Evolutionary conservation across 345 rosid species (phyloP).

Genomic region (Murraya paniculata): DNA sequence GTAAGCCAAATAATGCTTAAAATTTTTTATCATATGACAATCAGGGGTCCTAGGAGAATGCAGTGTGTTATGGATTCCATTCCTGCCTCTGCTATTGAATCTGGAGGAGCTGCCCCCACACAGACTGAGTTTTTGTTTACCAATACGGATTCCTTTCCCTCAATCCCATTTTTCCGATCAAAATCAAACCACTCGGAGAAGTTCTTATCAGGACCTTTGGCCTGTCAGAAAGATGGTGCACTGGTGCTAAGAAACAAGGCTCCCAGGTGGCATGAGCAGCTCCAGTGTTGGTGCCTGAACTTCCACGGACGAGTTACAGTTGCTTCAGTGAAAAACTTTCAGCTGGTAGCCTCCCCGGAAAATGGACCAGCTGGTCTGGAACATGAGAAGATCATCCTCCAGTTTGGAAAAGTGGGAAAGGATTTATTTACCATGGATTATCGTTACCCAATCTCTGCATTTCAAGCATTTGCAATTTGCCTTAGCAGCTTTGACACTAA

Average conservation of each 20-base stretch:
- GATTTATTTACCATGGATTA: slow-evolving; percentile 83
- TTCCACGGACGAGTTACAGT: slow-evolving; percentile 77
- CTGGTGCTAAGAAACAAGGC: slow-evolving; percentile 62
- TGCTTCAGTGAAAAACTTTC: slow-evolving; percentile 80
- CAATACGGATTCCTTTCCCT: slow-evolving; percentile 27
- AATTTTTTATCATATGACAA: neutral
- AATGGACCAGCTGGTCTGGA: slow-evolving; percentile 39
- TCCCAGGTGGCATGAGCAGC: slow-evolving; percentile 86
- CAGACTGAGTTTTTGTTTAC: slow-evolving; percentile 33
- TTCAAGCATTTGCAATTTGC: slow-evolving; percentile 80
- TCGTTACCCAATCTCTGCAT: slow-evolving; percentile 67
- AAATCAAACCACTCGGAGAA: slow-evolving; percentile 39
- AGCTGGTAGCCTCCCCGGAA: slow-evolving; percentile 55
- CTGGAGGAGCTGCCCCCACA: slow-evolving; percentile 48
- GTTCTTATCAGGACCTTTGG: slow-evolving; percentile 29
- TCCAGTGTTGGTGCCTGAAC: slow-evolving; percentile 80
- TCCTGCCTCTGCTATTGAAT: slow-evolving; percentile 46
- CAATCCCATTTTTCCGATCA: slow-evolving; percentile 43
- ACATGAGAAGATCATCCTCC: slow-evolving; percentile 60
- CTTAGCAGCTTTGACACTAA: slow-evolving; percentile 78
- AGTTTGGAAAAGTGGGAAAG: slow-evolving; percentile 78
- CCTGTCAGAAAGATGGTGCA: slow-evolving; percentile 33
- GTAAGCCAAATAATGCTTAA: neutral
- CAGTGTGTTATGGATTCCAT: slow-evolving; percentile 54
- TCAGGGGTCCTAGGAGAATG: slow-evolving; percentile 86